Evolutionary conservation across 441 rosid species (phyloP), one percentile per base, ranked within the genome.

Genomic region (Erodium trifolium): DNA sequence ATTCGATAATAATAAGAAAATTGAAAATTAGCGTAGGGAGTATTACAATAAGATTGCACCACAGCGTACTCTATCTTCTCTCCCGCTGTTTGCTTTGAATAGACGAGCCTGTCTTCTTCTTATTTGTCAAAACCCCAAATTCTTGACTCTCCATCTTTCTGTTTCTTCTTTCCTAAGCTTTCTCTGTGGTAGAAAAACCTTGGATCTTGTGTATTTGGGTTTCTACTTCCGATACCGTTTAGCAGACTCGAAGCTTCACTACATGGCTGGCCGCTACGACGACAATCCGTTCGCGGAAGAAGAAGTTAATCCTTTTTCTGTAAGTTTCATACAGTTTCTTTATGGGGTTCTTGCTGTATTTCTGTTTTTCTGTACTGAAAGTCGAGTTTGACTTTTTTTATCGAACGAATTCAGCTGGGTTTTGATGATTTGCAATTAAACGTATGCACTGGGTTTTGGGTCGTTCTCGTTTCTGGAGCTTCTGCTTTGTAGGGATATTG

Each of bases 301-400:
- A 19, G 93, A 87, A 47, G 87, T 85, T 69, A 94, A 92, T 81
- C 98, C 99, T 70, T 94, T 92, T 72, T 85, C 99, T 78, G 98
- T 93, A 83, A 70, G 62, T 16, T 55, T 81, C 66, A 16, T 16
- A 17, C 1, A n/a, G 4, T 7, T 4, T 27, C 23, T 63, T 18
- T 31, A 4, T 10, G 13, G 4, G 3, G 29, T n/a, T 66, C 14
- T 66, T 43, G 37, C 37, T 2, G 3, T 34, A 34, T 34, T 27
- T 29, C 37, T 34, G 37, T 34, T 34, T 34, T 34, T 34, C 27
- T 11, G 43, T 11, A 14, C 10, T 7, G 5, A 49, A 16, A 11
- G 12, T 41, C 18, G 55, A 31, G 11, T 66, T 31, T 55, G 59
- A 51, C 59, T 51, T 51, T 51, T 51, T 51, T 41, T 37, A 41